A percentile compares a stretch with the other conserved stretches of the same genome.
Conservation (phyloP, 106 monocot species). For the Acorus gramineus region DNA sequence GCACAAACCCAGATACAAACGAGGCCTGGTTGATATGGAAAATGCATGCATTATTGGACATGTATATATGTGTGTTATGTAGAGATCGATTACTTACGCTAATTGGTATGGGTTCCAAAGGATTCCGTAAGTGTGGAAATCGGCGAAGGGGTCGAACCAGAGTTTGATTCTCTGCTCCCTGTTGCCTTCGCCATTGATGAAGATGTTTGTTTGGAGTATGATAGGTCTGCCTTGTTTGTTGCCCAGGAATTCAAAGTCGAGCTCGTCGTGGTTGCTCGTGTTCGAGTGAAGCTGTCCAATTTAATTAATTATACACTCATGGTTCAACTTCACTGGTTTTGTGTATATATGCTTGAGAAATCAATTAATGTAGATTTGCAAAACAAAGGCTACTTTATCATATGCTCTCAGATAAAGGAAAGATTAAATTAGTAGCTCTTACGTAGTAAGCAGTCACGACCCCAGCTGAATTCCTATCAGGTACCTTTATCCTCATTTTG, state of each 20-base stretch:
- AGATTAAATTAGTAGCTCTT: no score
- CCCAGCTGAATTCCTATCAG: conserved; percentile 21
- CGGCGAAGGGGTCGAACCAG: conserved; percentile 32
- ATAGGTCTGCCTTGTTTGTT: conserved; percentile 26
- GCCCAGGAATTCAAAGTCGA: conserved; percentile 47
- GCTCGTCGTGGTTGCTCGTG: conserved; percentile 19
- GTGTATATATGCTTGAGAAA: no score
- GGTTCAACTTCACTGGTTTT: neutral
- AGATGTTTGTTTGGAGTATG: conserved; percentile 37
- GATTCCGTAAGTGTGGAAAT: neutral
- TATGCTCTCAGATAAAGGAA: no score
- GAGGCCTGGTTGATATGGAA: no score
- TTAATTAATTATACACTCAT: conserved; percentile 11
- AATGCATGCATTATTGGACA: no score
- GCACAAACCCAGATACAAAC: no score
- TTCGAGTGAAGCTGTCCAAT: conserved; percentile 17
- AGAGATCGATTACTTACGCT: conserved; percentile 22
- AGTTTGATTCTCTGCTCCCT: conserved; percentile 23
- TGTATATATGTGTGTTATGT: no score
- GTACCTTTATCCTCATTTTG: conserved; percentile 35
- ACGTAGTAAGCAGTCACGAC: neutral
- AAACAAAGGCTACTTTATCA: no score
- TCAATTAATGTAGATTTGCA: no score
- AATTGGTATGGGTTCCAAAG: conserved; percentile 46
- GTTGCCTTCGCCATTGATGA: conserved; percentile 19